phyloP scores from a whole-genome alignment of 257 asterid species.

The Asclepias syriaca region DNA sequence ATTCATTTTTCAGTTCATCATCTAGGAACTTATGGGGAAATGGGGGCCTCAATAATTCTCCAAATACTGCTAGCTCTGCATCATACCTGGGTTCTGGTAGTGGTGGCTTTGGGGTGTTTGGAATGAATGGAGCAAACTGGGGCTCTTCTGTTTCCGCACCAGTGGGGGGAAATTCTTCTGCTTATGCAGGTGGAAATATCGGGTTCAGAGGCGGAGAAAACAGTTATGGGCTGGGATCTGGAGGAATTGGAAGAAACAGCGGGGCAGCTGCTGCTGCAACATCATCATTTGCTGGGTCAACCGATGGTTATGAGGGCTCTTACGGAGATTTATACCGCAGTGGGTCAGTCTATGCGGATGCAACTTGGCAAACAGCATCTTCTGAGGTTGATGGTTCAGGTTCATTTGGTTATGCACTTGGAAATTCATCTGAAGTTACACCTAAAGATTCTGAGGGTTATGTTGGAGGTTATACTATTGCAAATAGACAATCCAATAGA shows the following conservation, averaged over 20 bases:
- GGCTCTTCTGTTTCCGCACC: slow-evolving; percentile 53
- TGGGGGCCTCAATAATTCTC: slow-evolving; percentile 47
- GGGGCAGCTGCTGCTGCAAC: slow-evolving; percentile 38
- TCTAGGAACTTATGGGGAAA: slow-evolving; percentile 67
- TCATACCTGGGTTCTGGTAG: slow-evolving; percentile 56
- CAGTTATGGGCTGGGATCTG: slow-evolving; percentile 46
- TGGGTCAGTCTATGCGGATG: slow-evolving; percentile 37
- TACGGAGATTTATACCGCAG: slow-evolving; percentile 34
- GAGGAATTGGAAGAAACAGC: slow-evolving; percentile 58
- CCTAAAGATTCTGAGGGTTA: slow-evolving; percentile 43
- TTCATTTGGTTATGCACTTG: slow-evolving; percentile 48
- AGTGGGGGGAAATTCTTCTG: slow-evolving; percentile 49
- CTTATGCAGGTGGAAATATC: slow-evolving; percentile 44
- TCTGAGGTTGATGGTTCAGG: slow-evolving; percentile 39
- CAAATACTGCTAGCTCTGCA: slow-evolving; percentile 44
- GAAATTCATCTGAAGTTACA: slow-evolving; percentile 32
- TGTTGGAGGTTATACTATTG: slow-evolving; percentile 34
- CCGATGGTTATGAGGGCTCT: slow-evolving; percentile 40
- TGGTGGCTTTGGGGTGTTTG: slow-evolving; percentile 62
- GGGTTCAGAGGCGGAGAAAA: slow-evolving; percentile 57
- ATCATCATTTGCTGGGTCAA: slow-evolving; percentile 48
- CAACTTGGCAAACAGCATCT: slow-evolving; percentile 41
- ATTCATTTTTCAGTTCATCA: slow-evolving; percentile 43
- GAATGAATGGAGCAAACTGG: slow-evolving; percentile 60
- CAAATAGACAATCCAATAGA: slow-evolving; percentile 66